phyloP scores from a whole-genome alignment of 208 protist species.

The Acanthamoeba triangularis region DNA sequence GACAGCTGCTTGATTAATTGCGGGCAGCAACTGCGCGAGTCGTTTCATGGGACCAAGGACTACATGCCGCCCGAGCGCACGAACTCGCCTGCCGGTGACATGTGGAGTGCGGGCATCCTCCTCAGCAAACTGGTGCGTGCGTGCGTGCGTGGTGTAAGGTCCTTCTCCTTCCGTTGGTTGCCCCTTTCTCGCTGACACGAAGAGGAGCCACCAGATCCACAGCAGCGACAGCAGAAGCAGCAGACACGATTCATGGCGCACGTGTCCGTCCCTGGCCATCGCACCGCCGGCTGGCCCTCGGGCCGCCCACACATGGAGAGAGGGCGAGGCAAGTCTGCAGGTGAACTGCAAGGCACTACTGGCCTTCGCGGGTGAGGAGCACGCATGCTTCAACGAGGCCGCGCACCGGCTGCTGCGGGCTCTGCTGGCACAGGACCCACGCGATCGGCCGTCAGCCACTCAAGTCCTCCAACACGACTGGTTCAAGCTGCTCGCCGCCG shows the following conservation, averaged over 20 bases:
- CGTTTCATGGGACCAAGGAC: background rate
- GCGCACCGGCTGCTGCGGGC: background rate
- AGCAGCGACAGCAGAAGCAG: background rate
- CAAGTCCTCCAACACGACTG: background rate
- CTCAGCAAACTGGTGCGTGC: background rate
- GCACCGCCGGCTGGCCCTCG: background rate
- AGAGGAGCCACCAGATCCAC: background rate
- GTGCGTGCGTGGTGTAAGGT: background rate
- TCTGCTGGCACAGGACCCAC: background rate
- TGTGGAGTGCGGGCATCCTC: conserved; percentile 29
- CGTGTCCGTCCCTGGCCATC: background rate
- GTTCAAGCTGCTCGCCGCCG: background rate
- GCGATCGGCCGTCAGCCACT: background rate
- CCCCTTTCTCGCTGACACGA: background rate
- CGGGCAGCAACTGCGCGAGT: background rate
- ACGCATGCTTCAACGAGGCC: background rate
- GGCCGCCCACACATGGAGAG: background rate
- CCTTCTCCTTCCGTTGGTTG: background rate
- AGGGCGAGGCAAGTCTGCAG: background rate
- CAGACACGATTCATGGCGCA: background rate
- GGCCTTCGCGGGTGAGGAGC: background rate
- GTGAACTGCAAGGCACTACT: background rate
- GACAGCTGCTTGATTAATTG: background rate
- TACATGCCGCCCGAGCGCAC: conserved; percentile 1
- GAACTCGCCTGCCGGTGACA: background rate